Evolutionary conservation across 2,329 filamentous ascomycete species (phyloP).

Genomic region (Fusarium gaditjirri): DNA sequence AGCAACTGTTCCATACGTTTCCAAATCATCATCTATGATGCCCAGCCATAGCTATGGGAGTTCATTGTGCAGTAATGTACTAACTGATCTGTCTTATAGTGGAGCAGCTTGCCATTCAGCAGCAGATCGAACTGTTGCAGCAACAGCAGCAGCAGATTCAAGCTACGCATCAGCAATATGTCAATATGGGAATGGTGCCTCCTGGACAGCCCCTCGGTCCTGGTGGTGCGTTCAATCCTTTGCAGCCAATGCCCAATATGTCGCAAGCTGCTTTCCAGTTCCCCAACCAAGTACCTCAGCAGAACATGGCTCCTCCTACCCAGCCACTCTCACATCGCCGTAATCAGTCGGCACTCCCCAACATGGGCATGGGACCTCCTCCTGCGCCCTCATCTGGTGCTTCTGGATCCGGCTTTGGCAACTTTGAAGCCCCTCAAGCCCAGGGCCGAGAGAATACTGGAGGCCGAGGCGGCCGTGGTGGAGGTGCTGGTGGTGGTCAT

Average conservation of each 20-base stretch:
- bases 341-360: slow-evolving; percentile 96
- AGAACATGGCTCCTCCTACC: slow-evolving; percentile 79
- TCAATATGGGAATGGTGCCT: slow-evolving; percentile 95
- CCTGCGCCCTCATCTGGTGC: slow-evolving; percentile 93
- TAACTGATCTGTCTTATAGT: slow-evolving; percentile 63
- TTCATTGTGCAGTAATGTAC: slow-evolving; percentile 13
- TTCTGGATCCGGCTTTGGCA: slow-evolving; percentile 80
- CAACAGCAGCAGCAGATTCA: slow-evolving; percentile 98
- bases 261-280: slow-evolving; percentile 91
- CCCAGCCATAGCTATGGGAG: neutral
- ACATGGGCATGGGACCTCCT: slow-evolving; percentile 87
- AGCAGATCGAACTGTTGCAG: slow-evolving; percentile 97
- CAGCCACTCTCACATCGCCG: slow-evolving; percentile 91
- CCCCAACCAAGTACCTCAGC: slow-evolving; percentile 78
- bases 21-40: neutral
- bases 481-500: slow-evolving; percentile 78
- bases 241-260: slow-evolving; percentile 84
- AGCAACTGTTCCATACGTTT: neutral
- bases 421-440: slow-evolving; percentile 72
- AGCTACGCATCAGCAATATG: slow-evolving; percentile 95
- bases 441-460: slow-evolving; percentile 51
- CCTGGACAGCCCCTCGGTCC: slow-evolving; percentile 80
- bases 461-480: slow-evolving; percentile 77
- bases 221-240: slow-evolving; percentile 76
- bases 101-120: slow-evolving; percentile 97